phyloP scores from a whole-genome alignment of 306 rosid species.

The Arachis hypogaea region DNA sequence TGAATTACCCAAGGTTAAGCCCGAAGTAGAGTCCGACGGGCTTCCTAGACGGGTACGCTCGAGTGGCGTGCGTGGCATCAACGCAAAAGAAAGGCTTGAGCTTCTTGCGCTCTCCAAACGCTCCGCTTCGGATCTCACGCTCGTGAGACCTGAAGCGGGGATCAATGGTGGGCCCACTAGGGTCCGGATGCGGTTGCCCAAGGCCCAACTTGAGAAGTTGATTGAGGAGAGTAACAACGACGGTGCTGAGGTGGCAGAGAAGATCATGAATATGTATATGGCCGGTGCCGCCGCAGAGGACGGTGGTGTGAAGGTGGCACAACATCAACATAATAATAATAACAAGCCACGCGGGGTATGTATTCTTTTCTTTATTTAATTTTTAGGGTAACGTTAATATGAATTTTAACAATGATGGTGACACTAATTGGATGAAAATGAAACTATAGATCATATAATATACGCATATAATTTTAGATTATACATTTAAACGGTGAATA shows the following conservation, averaged over 20 bases:
- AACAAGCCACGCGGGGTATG: slow-evolving; percentile 58
- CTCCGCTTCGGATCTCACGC: slow-evolving; percentile 60
- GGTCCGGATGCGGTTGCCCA: slow-evolving; percentile 73
- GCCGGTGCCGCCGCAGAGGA: slow-evolving; percentile 37
- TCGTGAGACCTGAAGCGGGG: slow-evolving; percentile 11
- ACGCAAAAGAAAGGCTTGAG: slow-evolving; percentile 81
- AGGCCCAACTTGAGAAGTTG: slow-evolving; percentile 61
- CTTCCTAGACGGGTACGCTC: slow-evolving; percentile 58
- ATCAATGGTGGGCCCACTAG: slow-evolving; percentile 45
- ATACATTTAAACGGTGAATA: background rate
- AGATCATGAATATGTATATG: slow-evolving; percentile 61
- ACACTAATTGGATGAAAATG: no score
- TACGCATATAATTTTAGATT: no score
- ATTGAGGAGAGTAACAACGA: slow-evolving; percentile 64
- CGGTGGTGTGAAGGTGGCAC: slow-evolving; percentile 26
- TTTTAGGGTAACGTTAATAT: background rate
- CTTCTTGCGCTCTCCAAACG: slow-evolving; percentile 72
- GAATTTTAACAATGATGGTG: background rate
- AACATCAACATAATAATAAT: slow-evolving; percentile 25
- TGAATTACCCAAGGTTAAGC: slow-evolving; percentile 50
- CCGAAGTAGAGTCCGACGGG: slow-evolving; percentile 24
- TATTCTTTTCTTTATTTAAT: background rate
- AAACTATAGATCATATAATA: no score
- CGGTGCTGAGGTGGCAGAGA: slow-evolving; percentile 59
- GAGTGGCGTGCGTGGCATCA: slow-evolving; percentile 51